These are phyloP conservation scores for Colletotrichum graminicola DNA, from an alignment of 2,329 filamentous ascomycete species.

Conservation along the genomic window DNA sequence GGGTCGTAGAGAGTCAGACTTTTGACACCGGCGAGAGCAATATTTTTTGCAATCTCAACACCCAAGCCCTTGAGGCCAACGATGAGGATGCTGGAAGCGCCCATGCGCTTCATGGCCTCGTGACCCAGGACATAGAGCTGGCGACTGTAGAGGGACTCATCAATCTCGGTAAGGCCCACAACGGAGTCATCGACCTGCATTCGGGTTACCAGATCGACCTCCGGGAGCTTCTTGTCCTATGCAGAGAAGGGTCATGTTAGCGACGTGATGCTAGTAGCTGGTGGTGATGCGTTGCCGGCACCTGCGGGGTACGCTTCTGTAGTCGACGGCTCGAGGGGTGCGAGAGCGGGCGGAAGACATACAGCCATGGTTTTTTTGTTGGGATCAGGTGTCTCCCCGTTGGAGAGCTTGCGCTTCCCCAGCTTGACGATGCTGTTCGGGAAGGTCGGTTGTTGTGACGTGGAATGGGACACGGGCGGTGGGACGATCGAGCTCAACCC, in stretches of 20 bases:
- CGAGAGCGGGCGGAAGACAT: slow-evolving; percentile 50
- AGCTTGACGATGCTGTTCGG: slow-evolving; percentile 59
- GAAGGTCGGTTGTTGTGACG: slow-evolving; percentile 35
- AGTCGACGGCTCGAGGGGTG: neutral
- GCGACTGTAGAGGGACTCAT: slow-evolving; percentile 80
- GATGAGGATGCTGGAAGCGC: slow-evolving; percentile 92
- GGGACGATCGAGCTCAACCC: slow-evolving; percentile 52
- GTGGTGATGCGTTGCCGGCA: neutral
- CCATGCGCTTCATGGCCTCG: slow-evolving; percentile 98
- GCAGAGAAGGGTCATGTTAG: slow-evolving; percentile 40
- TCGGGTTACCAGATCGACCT: slow-evolving; percentile 72
- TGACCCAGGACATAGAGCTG: slow-evolving; percentile 79
- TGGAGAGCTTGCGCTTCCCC: slow-evolving; percentile 77
- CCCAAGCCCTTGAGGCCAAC: slow-evolving; percentile 93
- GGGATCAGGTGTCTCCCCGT: slow-evolving; percentile 68
- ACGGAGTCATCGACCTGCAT: slow-evolving; percentile 75
- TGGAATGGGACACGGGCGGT: slow-evolving; percentile 41
- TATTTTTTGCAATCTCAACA: slow-evolving; percentile 98
- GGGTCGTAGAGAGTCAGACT: slow-evolving; percentile 95
- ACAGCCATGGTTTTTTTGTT: slow-evolving; percentile 73
- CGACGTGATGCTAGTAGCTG: slow-evolving; percentile 1
- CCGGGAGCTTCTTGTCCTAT: slow-evolving; percentile 66
- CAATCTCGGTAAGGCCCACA: slow-evolving; percentile 70
- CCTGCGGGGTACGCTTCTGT: slow-evolving; percentile 17
- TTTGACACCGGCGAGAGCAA: slow-evolving; percentile 97